Evolutionary conservation across 768 basidiomycete genomes (phyloP), one percentile per base, ranked within the genome.

Genomic region (Trametes cinnabarina): DNA sequence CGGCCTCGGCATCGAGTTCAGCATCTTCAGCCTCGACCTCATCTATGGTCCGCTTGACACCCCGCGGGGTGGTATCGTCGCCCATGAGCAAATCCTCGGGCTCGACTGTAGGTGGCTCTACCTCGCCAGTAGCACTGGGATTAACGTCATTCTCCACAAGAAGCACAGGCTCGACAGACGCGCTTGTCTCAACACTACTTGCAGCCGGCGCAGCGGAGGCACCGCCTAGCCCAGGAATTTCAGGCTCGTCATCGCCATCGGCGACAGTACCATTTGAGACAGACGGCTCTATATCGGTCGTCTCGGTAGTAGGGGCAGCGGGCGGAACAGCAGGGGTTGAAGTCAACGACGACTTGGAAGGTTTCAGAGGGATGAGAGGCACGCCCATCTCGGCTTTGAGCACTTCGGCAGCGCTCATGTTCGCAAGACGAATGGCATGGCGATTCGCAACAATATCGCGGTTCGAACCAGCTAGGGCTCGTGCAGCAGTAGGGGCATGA

Each of bases 331-430:
- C 52, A n/a, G 64, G 44, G 26, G 66, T 34, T 44, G 63, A 44
- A 39, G 68, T 22, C 52, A 51, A n/a, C 35, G 64, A 65, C 35
- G 44, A 56, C 54, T 62, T 47, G 6, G 72, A 69, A 14, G 72
- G 63, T 63, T 77, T 78, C 49, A 76, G 70, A 12, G 80, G 76
- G 51, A 72, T 62, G 43, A 77, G 44, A 46, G 44, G 68, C 20
- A 85, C 83, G 63, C 86, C 82, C 62, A 98, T 73, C 73, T 98
- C 92, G 50, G 92, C 94, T 74, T 92, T 95, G 66, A 98, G 79
- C 71, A 88, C 83, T 71, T 98, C 92, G 54, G 95, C 95, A 43
- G 96, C 96, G 76, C 86, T 92, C 85, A 98, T 84, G 69, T 98
- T 98, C 26, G 96, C 96, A 83, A 96, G 87, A 59, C 95, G 85